Evolutionary conservation across 257 asterid genomes (phyloP), one percentile per base, ranked within the genome.

Genomic region (Solanum lycopersicoides): DNA sequence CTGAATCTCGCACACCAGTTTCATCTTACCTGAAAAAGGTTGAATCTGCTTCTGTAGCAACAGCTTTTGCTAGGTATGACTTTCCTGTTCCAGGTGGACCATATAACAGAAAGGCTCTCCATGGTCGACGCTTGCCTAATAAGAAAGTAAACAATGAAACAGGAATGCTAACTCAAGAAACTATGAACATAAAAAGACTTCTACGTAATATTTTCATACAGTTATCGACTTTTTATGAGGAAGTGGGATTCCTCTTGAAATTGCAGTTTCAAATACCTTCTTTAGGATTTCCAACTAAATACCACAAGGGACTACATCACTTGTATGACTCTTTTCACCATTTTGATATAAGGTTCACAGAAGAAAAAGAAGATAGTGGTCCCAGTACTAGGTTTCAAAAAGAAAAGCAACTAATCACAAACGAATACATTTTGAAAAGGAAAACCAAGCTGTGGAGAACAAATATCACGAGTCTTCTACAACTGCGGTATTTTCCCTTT

Each of bases 81-180:
- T 93, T 93, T 88, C 95, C 95, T 60, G 95, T 93, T 83, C 94
- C 95, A 77, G 95, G 95, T 25, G 95, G 95, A 76, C 94, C 94
- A 39, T 93, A 93, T 53, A 93, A 75, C 69, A 93, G 91, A 88
- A 93, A 93, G 71, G 95, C 94, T 84, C 94, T 91, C 95, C 94
- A 93, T 6, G 95, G 94, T 12, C 94, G 93, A 84, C 94, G 91
- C 88, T 93, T 93, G 86, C 95, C 94, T 93, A 63, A 84, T 73
- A 87, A 5, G 69, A 88, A 60, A 60, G 7, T 25, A 83, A 53
- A 86, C 32, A 39, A 75, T n/a, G 50, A 73, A 69, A 68, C 68
- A 87, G 69, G 44, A 47, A 47, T 50, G 11, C 56, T 47, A 80
- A 50, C 68, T 80, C 68, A 80, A 80, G 30, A 47, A 47, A 41